phyloP scores from a whole-genome alignment of 2,329 filamentous ascomycete species.

The Trichophyton rubrum region DNA sequence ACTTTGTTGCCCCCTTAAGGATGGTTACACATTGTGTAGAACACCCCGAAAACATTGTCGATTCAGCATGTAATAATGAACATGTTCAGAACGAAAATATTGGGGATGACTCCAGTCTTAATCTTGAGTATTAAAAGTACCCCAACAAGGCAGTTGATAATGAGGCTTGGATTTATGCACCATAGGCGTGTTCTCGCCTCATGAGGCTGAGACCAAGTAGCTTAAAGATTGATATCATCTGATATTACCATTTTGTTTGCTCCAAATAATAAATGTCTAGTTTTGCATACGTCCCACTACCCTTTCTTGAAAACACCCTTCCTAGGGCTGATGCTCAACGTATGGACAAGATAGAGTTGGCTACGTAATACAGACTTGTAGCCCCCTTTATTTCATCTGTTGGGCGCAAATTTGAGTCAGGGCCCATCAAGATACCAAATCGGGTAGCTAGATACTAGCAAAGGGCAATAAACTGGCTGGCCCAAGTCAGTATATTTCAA shows the following conservation, averaged over 20 bases:
- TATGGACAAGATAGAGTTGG: not conserved
- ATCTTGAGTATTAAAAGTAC: not conserved
- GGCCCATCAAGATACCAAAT: not conserved
- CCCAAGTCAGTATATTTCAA: not conserved
- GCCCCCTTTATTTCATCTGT: not conserved
- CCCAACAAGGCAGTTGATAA: not conserved
- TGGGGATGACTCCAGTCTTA: not conserved
- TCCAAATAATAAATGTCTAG: not conserved
- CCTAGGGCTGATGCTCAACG: not conserved
- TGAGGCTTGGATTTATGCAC: not conserved
- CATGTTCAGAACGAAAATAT: not conserved
- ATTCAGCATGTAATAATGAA: not conserved
- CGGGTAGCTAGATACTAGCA: not conserved
- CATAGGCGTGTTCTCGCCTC: not conserved
- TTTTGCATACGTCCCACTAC: not conserved
- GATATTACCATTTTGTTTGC: not conserved
- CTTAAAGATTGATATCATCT: not conserved
- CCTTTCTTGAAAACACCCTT: not conserved
- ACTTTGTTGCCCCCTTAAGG: not conserved
- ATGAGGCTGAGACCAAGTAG: not conserved
- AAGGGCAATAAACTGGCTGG: not conserved
- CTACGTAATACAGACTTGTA: not conserved
- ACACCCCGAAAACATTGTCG: not conserved
- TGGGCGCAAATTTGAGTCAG: not conserved
- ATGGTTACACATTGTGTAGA: conserved; percentile 2